Evolutionary conservation across 1,284 basidiomycete genomes (phyloP).

Genomic region (Cerioporus squamosus): DNA sequence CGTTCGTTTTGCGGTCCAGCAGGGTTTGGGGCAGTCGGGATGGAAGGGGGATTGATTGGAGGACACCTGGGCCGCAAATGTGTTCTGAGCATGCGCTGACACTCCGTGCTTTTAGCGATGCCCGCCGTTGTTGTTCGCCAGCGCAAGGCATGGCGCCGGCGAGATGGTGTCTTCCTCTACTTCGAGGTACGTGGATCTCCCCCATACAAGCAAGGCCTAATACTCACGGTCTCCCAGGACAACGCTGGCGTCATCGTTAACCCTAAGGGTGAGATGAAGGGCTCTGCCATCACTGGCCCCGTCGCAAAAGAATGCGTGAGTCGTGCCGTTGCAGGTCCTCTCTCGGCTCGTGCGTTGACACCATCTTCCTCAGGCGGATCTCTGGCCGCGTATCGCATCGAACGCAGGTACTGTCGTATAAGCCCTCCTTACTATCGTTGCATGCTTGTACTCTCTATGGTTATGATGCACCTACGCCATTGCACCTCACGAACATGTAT

Average conservation of each 20-base stretch:
- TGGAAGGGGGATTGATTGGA: neutral
- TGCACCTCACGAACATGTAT: constrained; percentile 19
- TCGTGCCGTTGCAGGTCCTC: constrained; percentile 32
- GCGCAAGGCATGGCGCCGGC: constrained; percentile 98
- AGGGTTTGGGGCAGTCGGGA: neutral
- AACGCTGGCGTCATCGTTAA: constrained; percentile 98
- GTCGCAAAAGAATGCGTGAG: constrained; percentile 95
- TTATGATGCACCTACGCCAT: constrained; percentile 25
- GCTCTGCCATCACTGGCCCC: constrained; percentile 97
- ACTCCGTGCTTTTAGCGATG: constrained; percentile 69
- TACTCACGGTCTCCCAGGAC: constrained; percentile 53
- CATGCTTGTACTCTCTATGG: constrained; percentile 29
- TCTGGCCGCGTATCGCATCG: constrained; percentile 99
- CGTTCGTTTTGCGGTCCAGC: constrained; percentile 11
- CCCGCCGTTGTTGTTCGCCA: constrained; percentile 97
- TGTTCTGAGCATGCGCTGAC: neutral
- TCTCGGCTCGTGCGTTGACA: neutral
- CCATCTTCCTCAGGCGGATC: constrained; percentile 72
- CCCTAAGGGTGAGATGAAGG: constrained; percentile 99
- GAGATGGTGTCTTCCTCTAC: constrained; percentile 99
- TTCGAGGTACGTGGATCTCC: constrained; percentile 71
- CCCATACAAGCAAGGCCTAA: neutral
- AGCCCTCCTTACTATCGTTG: constrained; percentile 33
- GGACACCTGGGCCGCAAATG: neutral
- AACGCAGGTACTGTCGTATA: constrained; percentile 98